A percentile compares a stretch with the other conserved stretches of the same genome.
Conservation (phyloP, 495 filamentous ascomycete species). For the Letharia lupina region DNA sequence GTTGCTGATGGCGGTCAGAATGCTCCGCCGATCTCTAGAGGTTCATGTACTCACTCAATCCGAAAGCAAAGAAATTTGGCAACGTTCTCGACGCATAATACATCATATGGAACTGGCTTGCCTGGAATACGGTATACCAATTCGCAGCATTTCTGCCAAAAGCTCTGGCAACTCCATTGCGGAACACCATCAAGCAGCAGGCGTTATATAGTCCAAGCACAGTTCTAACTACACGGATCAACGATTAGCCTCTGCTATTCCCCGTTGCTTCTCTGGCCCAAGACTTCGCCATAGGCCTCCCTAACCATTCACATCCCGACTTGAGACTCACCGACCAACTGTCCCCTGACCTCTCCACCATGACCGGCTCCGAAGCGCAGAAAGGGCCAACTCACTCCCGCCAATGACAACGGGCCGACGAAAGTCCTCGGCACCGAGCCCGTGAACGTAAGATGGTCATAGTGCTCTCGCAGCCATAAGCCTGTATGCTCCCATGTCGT, state of each 20-base stretch:
- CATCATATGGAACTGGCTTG: constrained; percentile 83
- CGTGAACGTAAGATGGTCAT: constrained; percentile 88
- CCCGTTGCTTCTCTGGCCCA: not conserved
- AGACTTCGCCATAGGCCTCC: too few species aligned
- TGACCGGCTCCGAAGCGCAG: constrained; percentile 32
- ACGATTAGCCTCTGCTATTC: not conserved
- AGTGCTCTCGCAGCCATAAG: constrained; percentile 45
- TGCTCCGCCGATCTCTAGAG: not conserved
- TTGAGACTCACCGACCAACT: constrained; percentile 42
- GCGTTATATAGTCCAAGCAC: constrained; percentile 77
- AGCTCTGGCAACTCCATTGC: constrained; percentile 50
- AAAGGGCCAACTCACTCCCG: constrained; percentile 58
- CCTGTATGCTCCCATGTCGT: constrained; percentile 36
- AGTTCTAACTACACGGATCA: constrained; percentile 49
- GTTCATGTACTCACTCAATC: constrained; percentile 49
- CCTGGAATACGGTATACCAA: constrained; percentile 79
- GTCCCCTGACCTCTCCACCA: constrained; percentile 37
- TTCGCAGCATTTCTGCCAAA: constrained; percentile 63
- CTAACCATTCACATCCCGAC: constrained; percentile 18
- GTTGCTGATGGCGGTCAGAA: constrained; percentile 44
- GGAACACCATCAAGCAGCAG: constrained; percentile 53
- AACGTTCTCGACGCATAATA: constrained; percentile 90
- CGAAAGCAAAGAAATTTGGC: constrained; percentile 96
- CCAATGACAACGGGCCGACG: constrained; percentile 65
- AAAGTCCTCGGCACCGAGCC: constrained; percentile 89